Evolutionary conservation across 2,329 filamentous ascomycete species (phyloP).

Genomic region (Sporothrix globosa): DNA sequence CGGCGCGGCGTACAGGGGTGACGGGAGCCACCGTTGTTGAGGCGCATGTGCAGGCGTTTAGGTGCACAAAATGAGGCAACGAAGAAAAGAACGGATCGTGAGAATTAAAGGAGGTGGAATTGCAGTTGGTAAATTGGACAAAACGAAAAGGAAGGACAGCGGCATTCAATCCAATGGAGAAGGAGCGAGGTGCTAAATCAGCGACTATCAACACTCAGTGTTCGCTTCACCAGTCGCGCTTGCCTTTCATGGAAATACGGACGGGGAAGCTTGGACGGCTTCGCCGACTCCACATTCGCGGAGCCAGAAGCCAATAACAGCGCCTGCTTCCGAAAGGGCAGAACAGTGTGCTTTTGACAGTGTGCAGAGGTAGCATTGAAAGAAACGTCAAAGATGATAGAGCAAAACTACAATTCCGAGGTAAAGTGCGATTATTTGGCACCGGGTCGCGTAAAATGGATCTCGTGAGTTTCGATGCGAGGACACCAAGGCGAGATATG

Average conservation of each 20-base stretch:
- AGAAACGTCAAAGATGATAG: background rate
- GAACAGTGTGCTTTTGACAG: conserved; percentile 27
- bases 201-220: conserved; percentile 23
- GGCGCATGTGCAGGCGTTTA: background rate
- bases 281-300: conserved; percentile 24
- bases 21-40: background rate
- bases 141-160: background rate
- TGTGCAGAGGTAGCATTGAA: background rate
- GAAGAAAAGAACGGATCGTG: background rate
- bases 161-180: background rate
- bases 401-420: background rate
- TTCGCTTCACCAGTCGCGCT: conserved; percentile 30
- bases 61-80: background rate
- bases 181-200: conserved; percentile 21
- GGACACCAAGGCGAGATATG: too few relatives aligned
- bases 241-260: conserved; percentile 14
- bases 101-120: background rate
- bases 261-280: conserved; percentile 14
- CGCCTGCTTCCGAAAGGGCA: background rate
- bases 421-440: background rate
- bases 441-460: background rate
- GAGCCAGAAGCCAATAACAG: conserved; percentile 25
- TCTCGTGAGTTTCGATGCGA: background rate
- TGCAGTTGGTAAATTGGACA: background rate
- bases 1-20: conserved; percentile 10